Percentiles rank a stretch among this genome's conserved stretches.
Conservation (phyloP, 306 rosid genomes). For the Lotus japonicus region DNA sequence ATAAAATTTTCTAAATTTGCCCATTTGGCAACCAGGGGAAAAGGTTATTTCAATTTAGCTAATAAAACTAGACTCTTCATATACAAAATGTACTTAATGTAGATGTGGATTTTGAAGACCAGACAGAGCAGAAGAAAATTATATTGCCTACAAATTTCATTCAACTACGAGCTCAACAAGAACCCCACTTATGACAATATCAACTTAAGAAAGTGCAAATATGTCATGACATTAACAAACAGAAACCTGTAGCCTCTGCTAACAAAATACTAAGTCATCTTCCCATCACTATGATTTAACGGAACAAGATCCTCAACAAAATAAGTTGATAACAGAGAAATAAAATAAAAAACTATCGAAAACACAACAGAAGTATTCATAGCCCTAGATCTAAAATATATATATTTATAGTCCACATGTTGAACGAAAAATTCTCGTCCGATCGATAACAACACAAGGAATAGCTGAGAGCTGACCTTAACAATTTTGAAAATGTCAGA, state of each 20-base stretch:
- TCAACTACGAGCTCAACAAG: neutral
- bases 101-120: neutral
- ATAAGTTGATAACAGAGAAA: neutral
- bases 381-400: neutral
- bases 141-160: neutral
- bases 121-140: neutral
- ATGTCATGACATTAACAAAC: neutral
- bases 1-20: neutral
- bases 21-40: neutral
- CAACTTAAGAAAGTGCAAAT: neutral
- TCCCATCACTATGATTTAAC: neutral
- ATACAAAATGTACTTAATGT: neutral
- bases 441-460: neutral
- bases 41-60: neutral
- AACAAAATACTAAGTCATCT: neutral
- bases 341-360: neutral
- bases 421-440: neutral
- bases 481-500: conserved; percentile 90
- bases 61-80: neutral
- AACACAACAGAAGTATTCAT: neutral
- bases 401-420: neutral
- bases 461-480: conserved; percentile 44
- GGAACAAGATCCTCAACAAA: neutral
- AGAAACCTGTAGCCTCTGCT: neutral
- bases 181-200: neutral